Conservation (phyloP, 306 rosid species). For the Vigna trinervia region DNA sequence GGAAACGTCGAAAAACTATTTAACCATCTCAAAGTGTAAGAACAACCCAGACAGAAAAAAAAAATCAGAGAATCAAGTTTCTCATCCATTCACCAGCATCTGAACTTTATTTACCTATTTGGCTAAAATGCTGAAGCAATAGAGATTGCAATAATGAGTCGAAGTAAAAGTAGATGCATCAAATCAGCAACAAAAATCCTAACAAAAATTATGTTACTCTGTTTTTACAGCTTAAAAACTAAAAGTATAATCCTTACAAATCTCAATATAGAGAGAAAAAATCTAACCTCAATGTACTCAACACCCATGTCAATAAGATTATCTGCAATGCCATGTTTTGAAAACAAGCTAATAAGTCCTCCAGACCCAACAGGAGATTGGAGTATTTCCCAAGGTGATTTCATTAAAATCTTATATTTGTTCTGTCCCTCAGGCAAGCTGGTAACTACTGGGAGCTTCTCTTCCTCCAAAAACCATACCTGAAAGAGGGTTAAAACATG, state of each 20-base stretch:
- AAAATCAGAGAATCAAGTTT: conserved; percentile 6
- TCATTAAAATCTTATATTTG: conserved; percentile 77
- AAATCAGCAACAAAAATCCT: neutral
- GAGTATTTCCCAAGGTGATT: conserved; percentile 95
- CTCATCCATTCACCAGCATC: neutral
- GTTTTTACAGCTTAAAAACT: neutral
- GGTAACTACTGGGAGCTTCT: conserved; percentile 85
- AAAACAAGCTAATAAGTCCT: conserved; percentile 74
- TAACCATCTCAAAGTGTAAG: neutral
- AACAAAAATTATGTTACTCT: neutral
- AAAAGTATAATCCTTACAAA: neutral
- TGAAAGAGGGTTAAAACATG: conserved; percentile 41
- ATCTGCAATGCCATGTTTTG: conserved; percentile 63
- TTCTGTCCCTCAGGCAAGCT: conserved; percentile 59
- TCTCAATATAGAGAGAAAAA: conserved; percentile 5
- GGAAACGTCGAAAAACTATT: neutral
- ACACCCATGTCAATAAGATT: conserved; percentile 68
- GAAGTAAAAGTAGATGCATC: conserved; percentile 19
- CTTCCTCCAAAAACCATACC: conserved; percentile 92
- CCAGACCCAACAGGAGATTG: conserved; percentile 89
- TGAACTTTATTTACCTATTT: conserved; percentile 27
- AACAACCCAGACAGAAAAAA: conserved; percentile 22
- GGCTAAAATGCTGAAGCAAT: conserved; percentile 12
- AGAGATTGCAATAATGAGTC: conserved; percentile 22
- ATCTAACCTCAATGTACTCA: conserved; percentile 81